Percentiles rank a stretch among this genome's conserved stretches.
Conservation (phyloP, 1,284 basidiomycete genomes). For the Leucoagaricus sp. region DNA sequence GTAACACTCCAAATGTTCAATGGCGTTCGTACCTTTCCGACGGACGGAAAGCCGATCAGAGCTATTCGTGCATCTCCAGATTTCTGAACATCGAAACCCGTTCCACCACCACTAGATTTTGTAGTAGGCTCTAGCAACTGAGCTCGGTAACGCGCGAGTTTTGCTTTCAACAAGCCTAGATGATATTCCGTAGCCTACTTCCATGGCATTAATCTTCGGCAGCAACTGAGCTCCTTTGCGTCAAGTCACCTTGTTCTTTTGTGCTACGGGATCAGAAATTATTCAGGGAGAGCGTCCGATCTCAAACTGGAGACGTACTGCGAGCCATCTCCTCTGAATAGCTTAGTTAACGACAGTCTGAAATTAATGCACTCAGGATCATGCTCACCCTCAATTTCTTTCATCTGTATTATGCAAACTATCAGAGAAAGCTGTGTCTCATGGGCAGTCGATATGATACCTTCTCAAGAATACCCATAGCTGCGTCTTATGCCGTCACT, state of each 20-base stretch:
- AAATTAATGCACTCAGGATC: neutral
- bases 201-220: constrained; percentile 14
- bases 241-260: constrained; percentile 80
- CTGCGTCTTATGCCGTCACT: constrained; percentile 21
- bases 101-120: constrained; percentile 81
- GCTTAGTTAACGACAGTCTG: neutral
- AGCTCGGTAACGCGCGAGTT: constrained; percentile 88
- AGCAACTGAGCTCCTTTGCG: neutral
- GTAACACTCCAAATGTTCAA: neutral
- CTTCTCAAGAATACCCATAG: constrained; percentile 92
- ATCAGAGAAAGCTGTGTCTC: neutral
- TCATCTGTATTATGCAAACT: constrained; percentile 58
- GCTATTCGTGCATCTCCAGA: constrained; percentile 93
- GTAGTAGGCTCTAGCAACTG: constrained; percentile 85
- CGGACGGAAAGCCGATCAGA: constrained; percentile 93
- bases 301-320: constrained; percentile 53
- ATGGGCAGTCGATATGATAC: constrained; percentile 33
- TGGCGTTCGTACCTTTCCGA: constrained; percentile 71
- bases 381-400: constrained; percentile 86
- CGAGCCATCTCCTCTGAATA: constrained; percentile 89
- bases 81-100: constrained; percentile 94
- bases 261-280: constrained; percentile 51
- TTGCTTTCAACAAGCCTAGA: constrained; percentile 86
- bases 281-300: neutral
- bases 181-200: constrained; percentile 90